phyloP scores from a whole-genome alignment of 176 grass and related monocot species.

The Phoenix roebelenii region DNA sequence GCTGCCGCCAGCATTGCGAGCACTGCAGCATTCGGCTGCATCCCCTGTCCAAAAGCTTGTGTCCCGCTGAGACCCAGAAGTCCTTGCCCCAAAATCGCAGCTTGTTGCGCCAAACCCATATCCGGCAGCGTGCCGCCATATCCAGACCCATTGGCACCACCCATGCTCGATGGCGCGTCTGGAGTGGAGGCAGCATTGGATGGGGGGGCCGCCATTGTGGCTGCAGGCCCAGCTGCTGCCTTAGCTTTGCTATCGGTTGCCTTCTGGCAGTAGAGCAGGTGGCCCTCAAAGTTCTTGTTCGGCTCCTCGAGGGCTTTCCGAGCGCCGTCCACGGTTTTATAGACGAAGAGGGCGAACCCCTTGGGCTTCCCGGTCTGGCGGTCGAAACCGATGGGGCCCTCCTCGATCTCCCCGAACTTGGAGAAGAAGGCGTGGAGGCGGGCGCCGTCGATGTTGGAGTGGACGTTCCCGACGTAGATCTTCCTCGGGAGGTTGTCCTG shows the following conservation, averaged over 20 bases:
- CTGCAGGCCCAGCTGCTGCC: neutral
- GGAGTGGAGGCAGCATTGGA: too few species aligned
- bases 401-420: slow-evolving; percentile 89
- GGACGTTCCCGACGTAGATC: slow-evolving; percentile 94
- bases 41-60: slow-evolving; percentile 41
- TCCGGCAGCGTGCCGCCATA: slow-evolving; percentile 35
- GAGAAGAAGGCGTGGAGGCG: slow-evolving; percentile 77
- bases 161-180: neutral
- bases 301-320: slow-evolving; percentile 77
- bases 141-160: slow-evolving; percentile 41
- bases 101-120: slow-evolving; percentile 50
- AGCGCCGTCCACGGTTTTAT: slow-evolving; percentile 61
- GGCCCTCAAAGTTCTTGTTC: slow-evolving; percentile 71
- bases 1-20: slow-evolving; percentile 84
- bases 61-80: slow-evolving; percentile 36
- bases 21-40: slow-evolving; percentile 80
- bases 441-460: slow-evolving; percentile 58
- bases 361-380: slow-evolving; percentile 81
- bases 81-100: slow-evolving; percentile 44
- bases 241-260: slow-evolving; percentile 70
- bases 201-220: too few species aligned
- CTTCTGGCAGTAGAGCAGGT: slow-evolving; percentile 76
- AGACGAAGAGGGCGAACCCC: slow-evolving; percentile 91
- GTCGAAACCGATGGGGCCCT: slow-evolving; percentile 90
- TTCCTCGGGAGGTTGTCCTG: slow-evolving; percentile 74